phyloP scores from a whole-genome alignment of 352 stramenopile genomes.

The Plasmopara muralis region DNA sequence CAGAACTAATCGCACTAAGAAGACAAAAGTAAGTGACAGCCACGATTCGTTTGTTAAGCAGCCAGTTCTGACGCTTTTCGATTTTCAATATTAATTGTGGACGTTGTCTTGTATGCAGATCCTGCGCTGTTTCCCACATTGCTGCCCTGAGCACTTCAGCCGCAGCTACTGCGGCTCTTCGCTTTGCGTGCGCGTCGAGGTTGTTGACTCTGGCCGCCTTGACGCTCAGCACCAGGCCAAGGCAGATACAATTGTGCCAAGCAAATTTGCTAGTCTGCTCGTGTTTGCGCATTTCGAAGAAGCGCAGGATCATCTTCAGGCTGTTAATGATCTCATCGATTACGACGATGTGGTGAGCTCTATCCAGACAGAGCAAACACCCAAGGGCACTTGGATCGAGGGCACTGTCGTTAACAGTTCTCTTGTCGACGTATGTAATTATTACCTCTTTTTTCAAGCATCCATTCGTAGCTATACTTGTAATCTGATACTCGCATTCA shows the following conservation, averaged over 20 bases:
- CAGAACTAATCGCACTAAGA: constrained; percentile 28
- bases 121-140: constrained; percentile 71
- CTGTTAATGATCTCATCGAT: constrained; percentile 25
- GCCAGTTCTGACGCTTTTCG: too few relatives aligned
- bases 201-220: constrained; percentile 16
- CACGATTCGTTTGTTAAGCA: too few relatives aligned
- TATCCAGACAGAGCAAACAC: constrained; percentile 53
- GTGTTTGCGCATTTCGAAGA: constrained; percentile 57
- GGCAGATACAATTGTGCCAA: constrained; percentile 5
- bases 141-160: constrained; percentile 54
- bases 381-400: constrained; percentile 62
- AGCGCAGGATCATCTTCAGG: constrained; percentile 25
- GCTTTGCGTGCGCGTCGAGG: constrained; percentile 35
- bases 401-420: constrained; percentile 22
- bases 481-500: too few relatives aligned
- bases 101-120: constrained; percentile 37
- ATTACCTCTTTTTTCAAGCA: neutral
- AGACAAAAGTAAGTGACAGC: constrained; percentile 20
- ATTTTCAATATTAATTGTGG: too few relatives aligned
- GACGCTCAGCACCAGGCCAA: constrained; percentile 11
- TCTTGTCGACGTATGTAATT: constrained; percentile 12
- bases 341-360: constrained; percentile 22
- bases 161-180: constrained; percentile 63
- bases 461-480: neutral
- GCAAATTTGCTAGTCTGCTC: constrained; percentile 19